Conservation (phyloP, 805 yeast species). For the Wickerhamiella dianesei region DNA sequence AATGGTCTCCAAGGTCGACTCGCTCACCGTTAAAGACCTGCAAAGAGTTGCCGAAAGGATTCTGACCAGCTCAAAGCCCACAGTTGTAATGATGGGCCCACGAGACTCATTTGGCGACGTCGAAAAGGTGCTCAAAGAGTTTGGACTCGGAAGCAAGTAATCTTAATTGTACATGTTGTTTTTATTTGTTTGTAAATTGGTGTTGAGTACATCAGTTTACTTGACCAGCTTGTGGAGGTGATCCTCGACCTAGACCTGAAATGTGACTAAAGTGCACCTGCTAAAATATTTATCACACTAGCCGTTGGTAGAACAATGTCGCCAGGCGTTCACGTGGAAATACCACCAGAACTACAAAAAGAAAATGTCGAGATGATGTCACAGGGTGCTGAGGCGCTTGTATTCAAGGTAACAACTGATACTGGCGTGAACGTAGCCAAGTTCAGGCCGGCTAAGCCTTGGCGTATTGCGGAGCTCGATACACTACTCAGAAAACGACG, state of each 20-base stretch:
- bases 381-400: conserved; percentile 22
- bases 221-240: background rate
- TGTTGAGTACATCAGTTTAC: background rate
- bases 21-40: conserved; percentile 53
- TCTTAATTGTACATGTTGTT: background rate
- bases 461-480: conserved; percentile 77
- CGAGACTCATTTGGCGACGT: conserved; percentile 80
- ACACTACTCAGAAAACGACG: conserved; percentile 60
- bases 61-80: conserved; percentile 67
- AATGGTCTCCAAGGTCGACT: conserved; percentile 67
- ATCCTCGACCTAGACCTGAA: no score
- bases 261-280: background rate
- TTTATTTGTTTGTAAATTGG: background rate
- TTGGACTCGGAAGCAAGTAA: conserved; percentile 51
- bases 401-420: conserved; percentile 5
- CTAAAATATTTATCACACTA: no score
- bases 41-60: conserved; percentile 61
- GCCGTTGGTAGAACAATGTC: background rate
- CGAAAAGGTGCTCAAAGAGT: conserved; percentile 43
- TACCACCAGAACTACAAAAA: conserved; percentile 12
- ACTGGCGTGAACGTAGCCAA: conserved; percentile 40
- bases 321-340: conserved; percentile 8
- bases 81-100: conserved; percentile 80
- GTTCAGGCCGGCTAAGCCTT: conserved; percentile 80
- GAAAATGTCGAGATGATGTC: conserved; percentile 12